Evolutionary conservation across 2,329 filamentous ascomycete genomes (phyloP).

Genomic region (Elsinoe perseae): DNA sequence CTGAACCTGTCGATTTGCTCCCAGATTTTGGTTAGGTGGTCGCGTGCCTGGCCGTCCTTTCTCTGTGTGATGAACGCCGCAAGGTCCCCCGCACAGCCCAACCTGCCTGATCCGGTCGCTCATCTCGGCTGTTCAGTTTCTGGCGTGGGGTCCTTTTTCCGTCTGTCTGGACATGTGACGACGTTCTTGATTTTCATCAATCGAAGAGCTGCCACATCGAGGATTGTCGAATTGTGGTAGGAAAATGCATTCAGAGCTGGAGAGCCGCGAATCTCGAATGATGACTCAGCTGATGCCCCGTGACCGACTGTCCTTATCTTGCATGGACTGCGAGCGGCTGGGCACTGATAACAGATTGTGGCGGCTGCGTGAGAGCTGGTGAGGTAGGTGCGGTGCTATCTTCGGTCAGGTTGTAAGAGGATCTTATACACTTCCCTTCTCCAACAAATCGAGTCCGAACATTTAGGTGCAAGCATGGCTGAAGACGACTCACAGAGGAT

Average conservation of each 20-base stretch:
- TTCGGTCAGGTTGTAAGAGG: background rate
- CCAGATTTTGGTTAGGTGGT: background rate
- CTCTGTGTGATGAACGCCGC: background rate
- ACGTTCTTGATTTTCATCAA: background rate
- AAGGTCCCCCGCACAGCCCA: background rate
- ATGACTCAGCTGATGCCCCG: background rate
- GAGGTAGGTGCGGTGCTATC: background rate
- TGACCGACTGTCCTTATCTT: conserved; percentile 9
- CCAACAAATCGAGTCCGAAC: background rate
- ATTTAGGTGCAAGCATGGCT: background rate
- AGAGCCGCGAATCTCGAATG: background rate
- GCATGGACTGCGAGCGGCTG: background rate
- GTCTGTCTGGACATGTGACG: background rate
- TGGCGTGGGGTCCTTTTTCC: background rate
- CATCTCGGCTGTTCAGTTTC: conserved; percentile 2
- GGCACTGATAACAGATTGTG: conserved; percentile 12
- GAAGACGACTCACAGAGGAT: background rate
- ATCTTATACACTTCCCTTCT: background rate
- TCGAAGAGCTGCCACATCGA: background rate
- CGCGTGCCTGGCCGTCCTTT: conserved; percentile 6
- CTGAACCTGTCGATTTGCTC: background rate
- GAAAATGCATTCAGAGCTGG: background rate
- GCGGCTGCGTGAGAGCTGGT: background rate
- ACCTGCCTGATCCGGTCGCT: conserved; percentile 8
- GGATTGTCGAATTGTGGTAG: background rate